These are phyloP conservation scores for Panicum virgatum DNA, from an alignment of 202 grass and related monocot species.

Conservation along the genomic window DNA sequence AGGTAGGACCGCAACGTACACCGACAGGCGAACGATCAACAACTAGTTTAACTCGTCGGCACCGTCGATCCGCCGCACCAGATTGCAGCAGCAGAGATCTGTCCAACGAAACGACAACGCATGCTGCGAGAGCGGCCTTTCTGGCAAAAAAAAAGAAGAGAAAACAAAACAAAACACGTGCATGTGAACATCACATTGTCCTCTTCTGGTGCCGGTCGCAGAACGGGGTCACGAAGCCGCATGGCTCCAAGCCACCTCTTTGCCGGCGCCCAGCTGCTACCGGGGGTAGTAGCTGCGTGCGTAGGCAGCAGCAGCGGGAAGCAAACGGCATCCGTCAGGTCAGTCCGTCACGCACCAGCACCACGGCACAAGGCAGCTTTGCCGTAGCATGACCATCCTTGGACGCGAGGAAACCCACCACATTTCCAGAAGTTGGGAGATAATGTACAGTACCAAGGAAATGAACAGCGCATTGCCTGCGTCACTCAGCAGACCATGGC, in stretches of 20 bases:
- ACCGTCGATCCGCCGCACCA: not conserved
- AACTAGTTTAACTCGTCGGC: not conserved
- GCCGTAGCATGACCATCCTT: not conserved
- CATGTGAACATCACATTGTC: not conserved
- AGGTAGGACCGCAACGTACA: not conserved
- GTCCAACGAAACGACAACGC: too few species aligned
- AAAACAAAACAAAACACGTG: too few species aligned
- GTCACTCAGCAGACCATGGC: not conserved
- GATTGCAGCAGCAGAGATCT: not conserved
- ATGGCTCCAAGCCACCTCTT: not conserved
- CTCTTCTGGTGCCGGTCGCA: not conserved
- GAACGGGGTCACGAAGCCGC: not conserved
- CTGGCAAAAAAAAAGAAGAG: too few species aligned
- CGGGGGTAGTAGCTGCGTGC: not conserved
- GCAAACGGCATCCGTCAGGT: not conserved
- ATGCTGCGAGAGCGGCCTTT: too few species aligned
- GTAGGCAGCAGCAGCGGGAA: not conserved
- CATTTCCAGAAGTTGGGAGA: not conserved
- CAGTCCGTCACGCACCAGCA: not conserved
- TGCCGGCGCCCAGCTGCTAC: not conserved
- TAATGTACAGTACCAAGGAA: not conserved
- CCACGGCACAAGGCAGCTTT: not conserved
- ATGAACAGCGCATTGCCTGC: not conserved
- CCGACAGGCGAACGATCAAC: too few species aligned
- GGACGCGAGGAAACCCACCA: not conserved